Conservation (phyloP, 192 early-diverging fungal species). For the Coemansia sp. region DNA sequence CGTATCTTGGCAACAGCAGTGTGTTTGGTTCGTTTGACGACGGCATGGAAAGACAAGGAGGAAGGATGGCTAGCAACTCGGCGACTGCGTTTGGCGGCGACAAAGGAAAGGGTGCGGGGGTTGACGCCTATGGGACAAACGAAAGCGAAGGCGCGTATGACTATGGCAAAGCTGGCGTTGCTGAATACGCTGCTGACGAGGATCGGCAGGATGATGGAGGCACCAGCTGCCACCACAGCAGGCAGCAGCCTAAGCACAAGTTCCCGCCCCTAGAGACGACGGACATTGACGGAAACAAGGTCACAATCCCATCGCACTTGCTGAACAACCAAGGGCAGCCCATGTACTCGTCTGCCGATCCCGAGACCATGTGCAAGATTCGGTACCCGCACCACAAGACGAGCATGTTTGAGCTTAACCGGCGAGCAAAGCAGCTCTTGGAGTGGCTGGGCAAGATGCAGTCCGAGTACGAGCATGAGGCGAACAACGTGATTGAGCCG, state of each 20-base stretch:
- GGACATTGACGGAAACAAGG: slow-evolving; percentile 39
- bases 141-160: not conserved
- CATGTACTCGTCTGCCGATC: slow-evolving; percentile 39
- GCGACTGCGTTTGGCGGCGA: not conserved
- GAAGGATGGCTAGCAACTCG: not conserved
- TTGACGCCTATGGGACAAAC: not conserved
- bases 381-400: slow-evolving; percentile 44
- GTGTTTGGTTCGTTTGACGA: slow-evolving; percentile 15
- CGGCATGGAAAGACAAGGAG: not conserved
- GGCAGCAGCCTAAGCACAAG: slow-evolving; percentile 31
- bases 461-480: slow-evolving; percentile 51
- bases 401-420: slow-evolving; percentile 38
- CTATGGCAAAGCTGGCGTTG: not conserved
- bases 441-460: slow-evolving; percentile 57
- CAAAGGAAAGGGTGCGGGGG: not conserved
- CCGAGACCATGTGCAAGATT: slow-evolving; percentile 51
- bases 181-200: slow-evolving; percentile 2
- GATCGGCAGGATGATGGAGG: not conserved
- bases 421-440: slow-evolving; percentile 54
- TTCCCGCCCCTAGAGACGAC: slow-evolving; percentile 37
- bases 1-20: slow-evolving; percentile 20
- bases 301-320: slow-evolving; percentile 40
- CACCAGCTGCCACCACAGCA: slow-evolving; percentile 1
- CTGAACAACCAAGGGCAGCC: slow-evolving; percentile 46
- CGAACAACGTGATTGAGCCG: slow-evolving; percentile 19